Conservation (phyloP, 495 filamentous ascomycete genomes). For the Lophiostoma macrostomum region DNA sequence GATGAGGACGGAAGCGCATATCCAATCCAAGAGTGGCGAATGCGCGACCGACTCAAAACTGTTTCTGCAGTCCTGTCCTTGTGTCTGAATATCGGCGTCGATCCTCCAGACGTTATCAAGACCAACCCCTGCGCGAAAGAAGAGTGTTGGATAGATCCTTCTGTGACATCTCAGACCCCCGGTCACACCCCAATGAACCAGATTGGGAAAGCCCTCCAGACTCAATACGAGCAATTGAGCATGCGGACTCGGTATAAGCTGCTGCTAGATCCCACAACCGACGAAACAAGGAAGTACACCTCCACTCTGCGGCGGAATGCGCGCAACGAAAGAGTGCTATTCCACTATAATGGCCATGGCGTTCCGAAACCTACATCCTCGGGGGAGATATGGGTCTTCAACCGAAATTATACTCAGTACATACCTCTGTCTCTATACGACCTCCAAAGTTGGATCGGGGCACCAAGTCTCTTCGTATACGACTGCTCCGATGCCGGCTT, state of each 20-base stretch:
- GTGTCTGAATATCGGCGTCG: slow-evolving; percentile 95
- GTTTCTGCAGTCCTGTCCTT: slow-evolving; percentile 91
- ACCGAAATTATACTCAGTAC: slow-evolving; percentile 97
- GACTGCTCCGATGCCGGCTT: slow-evolving; percentile 95
- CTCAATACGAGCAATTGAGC: slow-evolving; percentile 92
- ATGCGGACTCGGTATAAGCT: slow-evolving; percentile 95
- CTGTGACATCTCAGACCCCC: slow-evolving; percentile 58
- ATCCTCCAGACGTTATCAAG: slow-evolving; percentile 93
- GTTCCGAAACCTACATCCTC: slow-evolving; percentile 96
- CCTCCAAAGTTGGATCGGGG: slow-evolving; percentile 91
- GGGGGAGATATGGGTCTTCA: slow-evolving; percentile 99
- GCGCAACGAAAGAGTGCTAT: slow-evolving; percentile 89
- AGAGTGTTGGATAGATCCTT: slow-evolving; percentile 96
- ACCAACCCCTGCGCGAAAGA: slow-evolving; percentile 88
- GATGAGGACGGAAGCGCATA: slow-evolving; percentile 54
- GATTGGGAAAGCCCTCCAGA: slow-evolving; percentile 91
- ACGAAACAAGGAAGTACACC: slow-evolving; percentile 95
- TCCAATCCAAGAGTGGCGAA: slow-evolving; percentile 88
- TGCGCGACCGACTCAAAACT: slow-evolving; percentile 94
- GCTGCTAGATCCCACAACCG: slow-evolving; percentile 90
- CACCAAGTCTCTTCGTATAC: slow-evolving; percentile 94
- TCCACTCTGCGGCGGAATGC: slow-evolving; percentile 83
- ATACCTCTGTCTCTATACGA: slow-evolving; percentile 97
- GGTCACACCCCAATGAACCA: slow-evolving; percentile 84
- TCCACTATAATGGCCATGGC: slow-evolving; percentile 98